Percentiles rank a stretch among this genome's conserved stretches.
Conservation (phyloP, 2,329 filamentous ascomycete genomes). For the Graphilbum sp. region DNA sequence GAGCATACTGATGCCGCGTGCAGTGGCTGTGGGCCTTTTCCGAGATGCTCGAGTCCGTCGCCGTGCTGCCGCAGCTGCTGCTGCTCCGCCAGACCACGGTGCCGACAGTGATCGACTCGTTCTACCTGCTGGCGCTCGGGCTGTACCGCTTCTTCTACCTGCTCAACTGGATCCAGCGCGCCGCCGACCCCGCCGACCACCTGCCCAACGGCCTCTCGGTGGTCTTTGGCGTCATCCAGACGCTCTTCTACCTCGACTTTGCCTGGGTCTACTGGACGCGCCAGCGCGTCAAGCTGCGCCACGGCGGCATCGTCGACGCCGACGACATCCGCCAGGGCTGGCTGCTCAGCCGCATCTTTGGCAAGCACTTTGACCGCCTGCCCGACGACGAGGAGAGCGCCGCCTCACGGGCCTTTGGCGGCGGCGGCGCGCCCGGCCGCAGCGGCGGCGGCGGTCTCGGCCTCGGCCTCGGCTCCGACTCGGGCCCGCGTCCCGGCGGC, state of each 20-base stretch:
- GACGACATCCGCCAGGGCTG: constrained; percentile 79
- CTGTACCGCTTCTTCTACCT: constrained; percentile 82
- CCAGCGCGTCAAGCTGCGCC: constrained; percentile 83
- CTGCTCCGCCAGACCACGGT: constrained; percentile 89
- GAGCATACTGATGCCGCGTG: neutral
- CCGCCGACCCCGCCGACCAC: constrained; percentile 38
- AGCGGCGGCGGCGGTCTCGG: constrained; percentile 22
- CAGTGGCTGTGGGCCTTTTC: constrained; percentile 80
- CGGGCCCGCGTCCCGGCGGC: constrained; percentile 25
- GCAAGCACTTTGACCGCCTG: constrained; percentile 35
- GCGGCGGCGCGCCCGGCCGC: constrained; percentile 12
- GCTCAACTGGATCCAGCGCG: constrained; percentile 72
- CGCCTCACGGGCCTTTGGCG: constrained; percentile 29
- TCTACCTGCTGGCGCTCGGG: constrained; percentile 76
- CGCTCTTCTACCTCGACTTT: constrained; percentile 80
- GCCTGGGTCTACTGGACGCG: constrained; percentile 93
- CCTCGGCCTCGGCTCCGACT: constrained; percentile 32
- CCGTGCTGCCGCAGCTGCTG: constrained; percentile 78
- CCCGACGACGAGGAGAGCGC: constrained; percentile 42
- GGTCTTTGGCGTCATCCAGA: constrained; percentile 80
- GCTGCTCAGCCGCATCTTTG: constrained; percentile 65
- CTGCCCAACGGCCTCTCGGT: constrained; percentile 57
- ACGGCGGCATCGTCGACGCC: constrained; percentile 74
- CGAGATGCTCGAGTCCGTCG: constrained; percentile 79
- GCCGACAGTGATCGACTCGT: constrained; percentile 92